Percentiles rank a stretch among this genome's conserved stretches.
phyloP scores from a whole-genome alignment of 805 yeast genomes.

The Metschnikowia koreensis region DNA sequence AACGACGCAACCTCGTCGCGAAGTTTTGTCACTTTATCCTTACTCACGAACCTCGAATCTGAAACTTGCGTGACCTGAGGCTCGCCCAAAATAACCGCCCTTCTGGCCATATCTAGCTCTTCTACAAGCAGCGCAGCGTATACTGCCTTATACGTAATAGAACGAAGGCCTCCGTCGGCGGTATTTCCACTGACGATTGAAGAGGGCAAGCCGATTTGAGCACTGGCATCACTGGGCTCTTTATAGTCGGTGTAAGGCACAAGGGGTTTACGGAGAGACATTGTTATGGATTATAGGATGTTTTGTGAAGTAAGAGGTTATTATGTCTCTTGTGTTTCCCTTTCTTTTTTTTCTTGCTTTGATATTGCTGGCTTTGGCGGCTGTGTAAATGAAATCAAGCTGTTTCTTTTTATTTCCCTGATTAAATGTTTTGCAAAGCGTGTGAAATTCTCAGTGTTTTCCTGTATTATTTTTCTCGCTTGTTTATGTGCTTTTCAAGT shows the following conservation, averaged over 20 bases:
- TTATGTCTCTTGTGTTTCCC: neutral
- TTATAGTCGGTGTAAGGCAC: conserved; percentile 19
- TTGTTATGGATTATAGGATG: neutral
- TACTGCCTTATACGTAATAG: conserved; percentile 42
- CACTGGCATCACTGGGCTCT: conserved; percentile 17
- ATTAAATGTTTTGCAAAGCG: no score
- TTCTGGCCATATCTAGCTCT: conserved; percentile 32
- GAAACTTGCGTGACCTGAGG: conserved; percentile 17
- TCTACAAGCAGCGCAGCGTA: conserved; percentile 37
- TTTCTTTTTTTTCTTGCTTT: neutral
- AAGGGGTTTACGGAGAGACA: conserved; percentile 3
- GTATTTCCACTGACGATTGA: conserved; percentile 41
- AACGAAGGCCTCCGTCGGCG: conserved; percentile 40
- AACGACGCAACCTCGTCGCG: conserved; percentile 22
- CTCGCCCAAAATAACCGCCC: conserved; percentile 23
- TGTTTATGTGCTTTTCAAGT: no score
- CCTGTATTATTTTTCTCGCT: no score
- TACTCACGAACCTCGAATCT: conserved; percentile 19
- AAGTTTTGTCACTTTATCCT: conserved; percentile 19
- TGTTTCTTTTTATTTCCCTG: no score
- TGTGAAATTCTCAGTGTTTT: no score
- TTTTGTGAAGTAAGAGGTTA: neutral
- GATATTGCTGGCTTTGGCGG: neutral
- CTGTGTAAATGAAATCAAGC: no score
- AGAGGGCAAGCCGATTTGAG: conserved; percentile 29